phyloP scores from a whole-genome alignment of 371 early-diverging fungal genomes.

The Coemansia sp. region DNA sequence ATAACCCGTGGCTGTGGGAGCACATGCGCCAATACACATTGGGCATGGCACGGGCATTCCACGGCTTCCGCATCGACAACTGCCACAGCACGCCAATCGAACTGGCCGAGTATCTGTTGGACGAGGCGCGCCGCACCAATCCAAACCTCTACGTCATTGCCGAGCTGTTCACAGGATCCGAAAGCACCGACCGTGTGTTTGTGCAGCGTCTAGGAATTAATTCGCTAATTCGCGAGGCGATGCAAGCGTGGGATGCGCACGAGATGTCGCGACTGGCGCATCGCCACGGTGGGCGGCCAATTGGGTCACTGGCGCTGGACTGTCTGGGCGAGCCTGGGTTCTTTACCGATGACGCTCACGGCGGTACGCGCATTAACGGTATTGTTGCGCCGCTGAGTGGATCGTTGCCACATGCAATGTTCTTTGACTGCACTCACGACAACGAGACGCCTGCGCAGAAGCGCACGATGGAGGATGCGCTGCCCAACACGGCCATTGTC shows the following conservation, averaged over 20 bases:
- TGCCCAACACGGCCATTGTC: conserved; percentile 89
- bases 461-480: conserved; percentile 81
- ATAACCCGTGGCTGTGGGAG: conserved; percentile 95
- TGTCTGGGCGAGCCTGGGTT: conserved; percentile 57
- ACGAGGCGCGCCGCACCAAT: conserved; percentile 78
- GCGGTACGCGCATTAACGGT: conserved; percentile 51
- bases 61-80: conserved; percentile 97
- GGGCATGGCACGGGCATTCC: conserved; percentile 83
- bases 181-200: conserved; percentile 85
- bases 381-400: conserved; percentile 57
- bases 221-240: conserved; percentile 93
- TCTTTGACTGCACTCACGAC: conserved; percentile 98
- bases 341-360: conserved; percentile 52
- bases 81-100: conserved; percentile 97
- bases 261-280: conserved; percentile 88
- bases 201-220: conserved; percentile 92
- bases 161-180: conserved; percentile 94
- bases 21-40: conserved; percentile 88
- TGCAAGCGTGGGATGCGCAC: conserved; percentile 93
- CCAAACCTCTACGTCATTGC: conserved; percentile 95
- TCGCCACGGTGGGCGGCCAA: conserved; percentile 85
- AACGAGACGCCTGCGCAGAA: conserved; percentile 94
- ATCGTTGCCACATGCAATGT: conserved; percentile 84
- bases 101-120: conserved; percentile 88
- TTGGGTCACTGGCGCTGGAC: conserved; percentile 69